These are phyloP conservation scores for Leccinum variicolor DNA, from an alignment of 768 basidiomycete genomes.

Conservation along the genomic window DNA sequence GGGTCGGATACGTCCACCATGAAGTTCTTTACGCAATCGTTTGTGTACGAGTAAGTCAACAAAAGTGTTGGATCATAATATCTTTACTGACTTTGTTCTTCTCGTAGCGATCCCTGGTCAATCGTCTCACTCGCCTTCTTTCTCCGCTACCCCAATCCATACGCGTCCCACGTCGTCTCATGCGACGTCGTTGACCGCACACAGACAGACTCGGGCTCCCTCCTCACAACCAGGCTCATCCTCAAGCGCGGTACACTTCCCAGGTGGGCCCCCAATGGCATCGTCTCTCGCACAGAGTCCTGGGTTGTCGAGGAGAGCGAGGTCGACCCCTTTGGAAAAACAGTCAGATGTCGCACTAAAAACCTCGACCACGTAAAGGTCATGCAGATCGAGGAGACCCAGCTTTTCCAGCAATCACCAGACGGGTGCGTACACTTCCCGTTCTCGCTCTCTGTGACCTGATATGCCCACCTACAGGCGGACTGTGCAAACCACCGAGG, in stretches of 20 bases:
- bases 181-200: constrained; percentile 92
- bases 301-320: constrained; percentile 97
- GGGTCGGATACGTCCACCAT: constrained; percentile 36
- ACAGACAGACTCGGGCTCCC: constrained; percentile 66
- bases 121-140: constrained; percentile 93
- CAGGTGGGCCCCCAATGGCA: constrained; percentile 83
- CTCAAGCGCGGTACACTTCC: constrained; percentile 91
- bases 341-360: constrained; percentile 74
- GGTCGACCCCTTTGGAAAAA: constrained; percentile 79
- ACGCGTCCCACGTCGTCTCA: constrained; percentile 88
- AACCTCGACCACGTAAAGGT: constrained; percentile 95
- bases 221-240: constrained; percentile 87
- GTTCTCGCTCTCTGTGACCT: constrained; percentile 3
- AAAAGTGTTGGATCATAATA: not conserved
- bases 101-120: constrained; percentile 84
- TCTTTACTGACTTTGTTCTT: not conserved
- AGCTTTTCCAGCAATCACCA: constrained; percentile 61
- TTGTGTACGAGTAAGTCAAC: constrained; percentile 50
- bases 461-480: constrained; percentile 40
- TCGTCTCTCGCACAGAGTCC: constrained; percentile 80
- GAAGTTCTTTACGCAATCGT: constrained; percentile 55
- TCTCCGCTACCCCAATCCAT: constrained; percentile 93
- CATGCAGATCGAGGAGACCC: constrained; percentile 87
- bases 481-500: constrained; percentile 85
- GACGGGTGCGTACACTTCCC: constrained; percentile 54